These are phyloP conservation scores for Pyricularia grisea DNA, from an alignment of 2,329 filamentous ascomycete species.

Conservation along the genomic window DNA sequence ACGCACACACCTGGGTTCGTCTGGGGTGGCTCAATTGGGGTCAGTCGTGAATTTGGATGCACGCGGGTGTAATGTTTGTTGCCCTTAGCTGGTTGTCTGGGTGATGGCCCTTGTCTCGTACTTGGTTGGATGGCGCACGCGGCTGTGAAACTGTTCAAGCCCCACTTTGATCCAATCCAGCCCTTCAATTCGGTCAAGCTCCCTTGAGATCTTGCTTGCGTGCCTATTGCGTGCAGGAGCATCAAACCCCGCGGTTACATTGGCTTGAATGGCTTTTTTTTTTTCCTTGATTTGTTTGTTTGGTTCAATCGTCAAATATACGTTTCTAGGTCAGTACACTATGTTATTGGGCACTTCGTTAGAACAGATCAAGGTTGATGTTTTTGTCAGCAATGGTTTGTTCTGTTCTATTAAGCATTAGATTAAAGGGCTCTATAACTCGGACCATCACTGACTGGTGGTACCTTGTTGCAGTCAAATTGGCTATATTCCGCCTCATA, in stretches of 20 bases:
- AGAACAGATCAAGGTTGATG: too few relatives aligned
- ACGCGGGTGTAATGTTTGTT: not conserved
- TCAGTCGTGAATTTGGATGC: not conserved
- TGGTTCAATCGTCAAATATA: not conserved
- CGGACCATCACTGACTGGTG: not conserved
- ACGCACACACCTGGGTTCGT: not conserved
- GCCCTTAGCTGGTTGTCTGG: not conserved
- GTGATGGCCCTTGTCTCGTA: not conserved
- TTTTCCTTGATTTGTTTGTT: not conserved
- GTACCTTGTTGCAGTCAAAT: not conserved
- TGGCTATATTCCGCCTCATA: not conserved
- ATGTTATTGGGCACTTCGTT: too few relatives aligned
- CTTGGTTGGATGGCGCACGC: not conserved
- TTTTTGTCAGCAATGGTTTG: not conserved
- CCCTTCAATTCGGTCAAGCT: not conserved
- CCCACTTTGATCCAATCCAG: not conserved
- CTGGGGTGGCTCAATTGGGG: not conserved
- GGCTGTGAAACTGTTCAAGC: not conserved
- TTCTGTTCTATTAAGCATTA: not conserved
- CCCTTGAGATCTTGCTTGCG: not conserved
- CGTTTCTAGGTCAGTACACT: not conserved
- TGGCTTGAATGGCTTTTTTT: not conserved
- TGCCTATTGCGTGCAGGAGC: not conserved
- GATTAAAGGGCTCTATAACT: not conserved
- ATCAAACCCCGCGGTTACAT: not conserved